Base-by-base conservation (phyloP, 257 asterid genomes). In the Solanum chmielewskii region DNA sequence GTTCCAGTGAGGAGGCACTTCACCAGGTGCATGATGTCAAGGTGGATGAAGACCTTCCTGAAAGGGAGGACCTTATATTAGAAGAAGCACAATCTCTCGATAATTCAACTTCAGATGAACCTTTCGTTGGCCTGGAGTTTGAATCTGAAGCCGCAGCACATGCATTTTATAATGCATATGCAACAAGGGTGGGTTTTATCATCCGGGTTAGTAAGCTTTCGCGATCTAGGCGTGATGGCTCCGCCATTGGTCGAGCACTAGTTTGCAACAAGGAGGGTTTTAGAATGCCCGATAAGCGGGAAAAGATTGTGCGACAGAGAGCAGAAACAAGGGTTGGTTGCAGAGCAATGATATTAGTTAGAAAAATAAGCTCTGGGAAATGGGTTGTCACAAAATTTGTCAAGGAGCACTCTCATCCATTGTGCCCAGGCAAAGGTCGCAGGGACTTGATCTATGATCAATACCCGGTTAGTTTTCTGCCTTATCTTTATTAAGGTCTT, bases 181-280 rank as follows among this genome's bases (percentile, higher is more conserved):
- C 99, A 29, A 94, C 98, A 14, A 93, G 95, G 89, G 92, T 93
- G 18, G 99, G 99, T 64, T 97, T 96, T 33, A 90, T 97, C 74
- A 93, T 97, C 68, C 99, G 99, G 83, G 99, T 97, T 85, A 97
- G 99, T 92, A 97, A 97, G 94, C 98, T 97, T 66, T 97, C 99
- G 59, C 96, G 99, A 56, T 97, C 99, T 47, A 93, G 99, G 92
- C 95, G 98, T 14, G 99, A 97, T 92, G 99, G 99, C 87, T 89
- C 99, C 14, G 97, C 99, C 88, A 97, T 97, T 88, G 99, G 99
- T 42, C 93, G 99, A 77, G 98, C 99, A 1, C 97, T 97, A 66
- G 99, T 97, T 87, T 97, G 99, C 93, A 97, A 97, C 90, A 96
- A 97, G 90, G 99, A 97, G 94, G 99, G 99, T 62, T 96, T 93